Evolutionary conservation across 208 protist species (phyloP).

Genomic region (Leishmania mexicana): DNA sequence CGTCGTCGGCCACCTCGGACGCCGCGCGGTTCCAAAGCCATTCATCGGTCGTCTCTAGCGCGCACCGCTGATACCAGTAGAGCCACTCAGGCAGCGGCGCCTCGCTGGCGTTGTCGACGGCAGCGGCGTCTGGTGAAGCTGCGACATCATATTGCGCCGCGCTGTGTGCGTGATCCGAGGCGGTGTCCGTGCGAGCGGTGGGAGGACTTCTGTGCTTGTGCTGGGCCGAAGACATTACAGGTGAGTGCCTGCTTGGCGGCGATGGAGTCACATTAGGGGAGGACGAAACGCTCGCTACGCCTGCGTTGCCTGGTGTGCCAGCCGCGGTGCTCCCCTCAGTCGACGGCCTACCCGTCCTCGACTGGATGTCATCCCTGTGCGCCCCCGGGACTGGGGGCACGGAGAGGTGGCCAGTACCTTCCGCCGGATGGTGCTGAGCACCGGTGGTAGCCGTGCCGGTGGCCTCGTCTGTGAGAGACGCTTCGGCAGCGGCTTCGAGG

Average conservation of each 20-base stretch:
- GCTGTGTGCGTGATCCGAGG: not conserved
- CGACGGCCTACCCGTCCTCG: too few species aligned
- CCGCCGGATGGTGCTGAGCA: not conserved
- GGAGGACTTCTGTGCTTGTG: not conserved
- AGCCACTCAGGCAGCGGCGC: conserved; percentile 14
- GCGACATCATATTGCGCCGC: not conserved
- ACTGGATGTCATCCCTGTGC: not conserved
- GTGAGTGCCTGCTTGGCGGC: not conserved
- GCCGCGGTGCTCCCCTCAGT: not conserved
- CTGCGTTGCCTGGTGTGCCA: not conserved
- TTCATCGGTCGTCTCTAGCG: conserved; percentile 30
- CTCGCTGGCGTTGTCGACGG: not conserved
- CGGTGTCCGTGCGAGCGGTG: not conserved
- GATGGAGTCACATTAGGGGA: not conserved
- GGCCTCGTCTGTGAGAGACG: conserved; percentile 1
- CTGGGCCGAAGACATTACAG: not conserved
- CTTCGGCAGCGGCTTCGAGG: not conserved
- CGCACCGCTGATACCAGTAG: conserved; percentile 31
- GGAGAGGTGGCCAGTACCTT: not conserved
- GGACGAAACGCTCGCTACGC: not conserved
- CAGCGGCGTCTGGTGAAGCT: not conserved
- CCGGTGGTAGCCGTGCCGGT: not conserved
- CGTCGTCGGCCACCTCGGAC: conserved; percentile 15
- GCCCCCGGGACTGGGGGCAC: not conserved
- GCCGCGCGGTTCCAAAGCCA: conserved; percentile 35